Evolutionary conservation across 2,329 filamentous ascomycete genomes (phyloP).

Genomic region (Fusarium veterinarium): DNA sequence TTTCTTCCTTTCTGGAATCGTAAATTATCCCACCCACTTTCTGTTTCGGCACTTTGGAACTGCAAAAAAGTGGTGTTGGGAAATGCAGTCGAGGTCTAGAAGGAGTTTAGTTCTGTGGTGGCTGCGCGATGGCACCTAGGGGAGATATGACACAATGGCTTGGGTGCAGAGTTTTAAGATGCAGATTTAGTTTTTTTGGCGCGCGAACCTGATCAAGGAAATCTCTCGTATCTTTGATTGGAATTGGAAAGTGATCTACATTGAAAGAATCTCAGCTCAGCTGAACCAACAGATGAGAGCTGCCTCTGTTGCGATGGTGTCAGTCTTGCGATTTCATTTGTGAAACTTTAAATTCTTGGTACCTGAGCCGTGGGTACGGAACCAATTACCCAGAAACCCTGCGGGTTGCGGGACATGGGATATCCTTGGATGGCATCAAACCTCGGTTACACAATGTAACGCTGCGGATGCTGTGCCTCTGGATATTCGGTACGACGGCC

Average conservation of each 20-base stretch:
- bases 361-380: constrained; percentile 12
- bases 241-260: background rate
- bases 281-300: background rate
- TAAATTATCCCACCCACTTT: constrained; percentile 18
- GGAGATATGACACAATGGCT: constrained; percentile 17
- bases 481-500: background rate
- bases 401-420: background rate
- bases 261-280: too few relatives aligned
- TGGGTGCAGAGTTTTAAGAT: background rate
- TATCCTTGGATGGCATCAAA: background rate
- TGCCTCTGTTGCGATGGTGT: background rate
- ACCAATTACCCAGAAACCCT: background rate
- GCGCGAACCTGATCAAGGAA: background rate
- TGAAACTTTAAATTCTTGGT: background rate
- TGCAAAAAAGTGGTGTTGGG: background rate
- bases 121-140: background rate
- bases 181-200: background rate
- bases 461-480: background rate
- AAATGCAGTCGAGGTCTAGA: background rate
- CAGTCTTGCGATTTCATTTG: background rate
- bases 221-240: background rate
- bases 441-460: background rate
- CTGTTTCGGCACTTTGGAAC: background rate
- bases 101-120: background rate
- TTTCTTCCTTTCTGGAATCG: background rate